Conservation (phyloP, 768 basidiomycete genomes). For the Kwoniella botswanensis region DNA sequence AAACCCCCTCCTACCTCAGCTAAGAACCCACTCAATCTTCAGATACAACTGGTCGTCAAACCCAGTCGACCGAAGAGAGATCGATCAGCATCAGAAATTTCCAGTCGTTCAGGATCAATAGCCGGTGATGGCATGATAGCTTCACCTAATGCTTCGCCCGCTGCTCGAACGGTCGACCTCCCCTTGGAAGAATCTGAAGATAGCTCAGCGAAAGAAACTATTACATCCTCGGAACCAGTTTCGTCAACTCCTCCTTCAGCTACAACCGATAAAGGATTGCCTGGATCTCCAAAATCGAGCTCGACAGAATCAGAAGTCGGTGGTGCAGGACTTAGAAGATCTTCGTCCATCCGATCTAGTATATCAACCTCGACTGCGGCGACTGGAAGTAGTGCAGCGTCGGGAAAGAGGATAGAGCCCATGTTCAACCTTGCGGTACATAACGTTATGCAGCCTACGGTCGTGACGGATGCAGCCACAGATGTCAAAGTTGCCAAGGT, state of each 20-base stretch:
- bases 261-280: not conserved
- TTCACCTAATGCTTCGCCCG: slow-evolving; percentile 10
- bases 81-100: slow-evolving; percentile 31
- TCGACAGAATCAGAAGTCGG: slow-evolving; percentile 11
- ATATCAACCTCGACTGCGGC: slow-evolving; percentile 24
- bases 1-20: slow-evolving; percentile 82
- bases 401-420: slow-evolving; percentile 51
- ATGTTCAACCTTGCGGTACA: slow-evolving; percentile 57
- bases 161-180: slow-evolving; percentile 14
- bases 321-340: slow-evolving; percentile 17
- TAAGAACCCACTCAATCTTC: slow-evolving; percentile 87
- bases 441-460: slow-evolving; percentile 55
- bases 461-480: slow-evolving; percentile 56
- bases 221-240: not conserved
- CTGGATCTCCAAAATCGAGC: slow-evolving; percentile 16
- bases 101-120: slow-evolving; percentile 13
- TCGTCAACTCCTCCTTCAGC: not conserved
- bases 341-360: slow-evolving; percentile 31
- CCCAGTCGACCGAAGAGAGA: slow-evolving; percentile 24
- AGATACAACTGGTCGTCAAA: slow-evolving; percentile 77
- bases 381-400: slow-evolving; percentile 28
- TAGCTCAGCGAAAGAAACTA: slow-evolving; percentile 1
- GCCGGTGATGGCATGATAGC: slow-evolving; percentile 9
- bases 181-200: slow-evolving; percentile 16
- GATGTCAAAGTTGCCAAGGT: slow-evolving; percentile 61